These are phyloP conservation scores for Carallia pectinifolia DNA, from an alignment of 345 rosid genomes.

Conservation along the genomic window DNA sequence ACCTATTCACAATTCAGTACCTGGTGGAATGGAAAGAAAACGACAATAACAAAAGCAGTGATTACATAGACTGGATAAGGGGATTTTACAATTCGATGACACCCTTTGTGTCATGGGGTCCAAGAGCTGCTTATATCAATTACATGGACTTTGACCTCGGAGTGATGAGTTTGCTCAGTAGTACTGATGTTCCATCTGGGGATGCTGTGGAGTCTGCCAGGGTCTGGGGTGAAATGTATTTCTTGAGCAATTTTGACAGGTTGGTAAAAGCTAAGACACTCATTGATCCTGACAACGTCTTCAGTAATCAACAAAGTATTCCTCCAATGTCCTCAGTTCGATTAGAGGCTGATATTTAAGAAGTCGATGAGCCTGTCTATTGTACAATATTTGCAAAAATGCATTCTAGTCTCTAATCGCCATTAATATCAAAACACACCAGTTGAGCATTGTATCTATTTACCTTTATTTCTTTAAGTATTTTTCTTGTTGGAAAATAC, in stretches of 20 bases:
- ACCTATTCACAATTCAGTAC: conserved; percentile 24
- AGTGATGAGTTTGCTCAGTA: background rate
- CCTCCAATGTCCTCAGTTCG: conserved; percentile 11
- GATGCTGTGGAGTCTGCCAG: conserved; percentile 20
- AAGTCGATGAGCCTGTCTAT: background rate
- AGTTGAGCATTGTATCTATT: background rate
- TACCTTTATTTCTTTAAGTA: too few species aligned
- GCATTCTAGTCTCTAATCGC: too few species aligned
- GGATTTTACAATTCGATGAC: conserved; percentile 23
- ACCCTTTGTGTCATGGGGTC: conserved; percentile 25
- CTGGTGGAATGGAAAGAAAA: conserved; percentile 28
- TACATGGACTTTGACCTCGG: conserved; percentile 32
- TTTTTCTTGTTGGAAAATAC: too few species aligned
- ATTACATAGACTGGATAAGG: conserved; percentile 24
- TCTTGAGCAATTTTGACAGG: conserved; percentile 27
- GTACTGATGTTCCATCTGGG: background rate
- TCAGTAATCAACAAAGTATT: conserved; percentile 28
- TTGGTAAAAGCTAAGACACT: conserved; percentile 26
- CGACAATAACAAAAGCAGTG: conserved; percentile 8
- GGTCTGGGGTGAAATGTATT: conserved; percentile 35
- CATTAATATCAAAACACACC: too few species aligned
- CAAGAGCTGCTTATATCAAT: conserved; percentile 32
- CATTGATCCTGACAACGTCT: conserved; percentile 25
- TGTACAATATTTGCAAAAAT: too few species aligned
- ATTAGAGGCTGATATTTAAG: background rate